phyloP scores from a whole-genome alignment of 2,329 filamentous ascomycete species.

The Aschersonia sp. region DNA sequence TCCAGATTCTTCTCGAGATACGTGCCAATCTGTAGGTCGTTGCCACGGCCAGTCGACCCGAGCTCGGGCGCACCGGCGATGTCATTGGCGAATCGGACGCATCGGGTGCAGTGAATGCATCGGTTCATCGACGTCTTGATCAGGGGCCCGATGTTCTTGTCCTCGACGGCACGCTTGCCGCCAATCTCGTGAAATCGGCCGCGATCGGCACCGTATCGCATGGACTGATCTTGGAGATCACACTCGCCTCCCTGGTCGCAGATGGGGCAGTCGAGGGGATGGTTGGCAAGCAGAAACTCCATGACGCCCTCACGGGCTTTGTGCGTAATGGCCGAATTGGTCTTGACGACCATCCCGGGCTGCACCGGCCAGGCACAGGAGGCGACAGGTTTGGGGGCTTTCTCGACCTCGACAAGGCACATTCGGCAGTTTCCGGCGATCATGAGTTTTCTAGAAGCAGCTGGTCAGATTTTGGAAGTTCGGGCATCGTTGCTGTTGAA shows the following conservation, averaged over 20 bases:
- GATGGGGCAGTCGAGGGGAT: slow-evolving; percentile 90
- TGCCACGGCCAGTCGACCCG: slow-evolving; percentile 86
- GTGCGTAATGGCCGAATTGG: slow-evolving; percentile 87
- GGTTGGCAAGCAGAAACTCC: slow-evolving; percentile 95
- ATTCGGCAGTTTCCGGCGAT: slow-evolving; percentile 99
- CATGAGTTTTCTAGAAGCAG: slow-evolving; percentile 67
- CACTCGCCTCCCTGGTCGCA: slow-evolving; percentile 99
- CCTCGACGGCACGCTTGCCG: slow-evolving; percentile 95
- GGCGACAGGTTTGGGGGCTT: slow-evolving; percentile 89
- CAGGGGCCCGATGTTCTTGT: slow-evolving; percentile 96
- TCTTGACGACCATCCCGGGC: slow-evolving; percentile 98
- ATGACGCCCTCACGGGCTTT: slow-evolving; percentile 98
- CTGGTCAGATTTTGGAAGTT: background rate
- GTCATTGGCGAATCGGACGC: slow-evolving; percentile 95
- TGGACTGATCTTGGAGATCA: slow-evolving; percentile 97
- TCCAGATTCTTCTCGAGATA: slow-evolving; percentile 92
- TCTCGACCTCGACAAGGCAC: slow-evolving; percentile 97
- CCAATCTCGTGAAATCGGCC: slow-evolving; percentile 92
- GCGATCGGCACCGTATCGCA: slow-evolving; percentile 93
- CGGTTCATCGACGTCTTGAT: slow-evolving; percentile 99
- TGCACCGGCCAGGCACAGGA: slow-evolving; percentile 98
- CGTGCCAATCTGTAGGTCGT: slow-evolving; percentile 94
- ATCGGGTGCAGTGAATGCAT: slow-evolving; percentile 97
- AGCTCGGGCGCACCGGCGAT: slow-evolving; percentile 91
- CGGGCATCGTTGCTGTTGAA: background rate